Base-by-base conservation (phyloP, 306 rosid genomes). In the Dryas drummondii region DNA sequence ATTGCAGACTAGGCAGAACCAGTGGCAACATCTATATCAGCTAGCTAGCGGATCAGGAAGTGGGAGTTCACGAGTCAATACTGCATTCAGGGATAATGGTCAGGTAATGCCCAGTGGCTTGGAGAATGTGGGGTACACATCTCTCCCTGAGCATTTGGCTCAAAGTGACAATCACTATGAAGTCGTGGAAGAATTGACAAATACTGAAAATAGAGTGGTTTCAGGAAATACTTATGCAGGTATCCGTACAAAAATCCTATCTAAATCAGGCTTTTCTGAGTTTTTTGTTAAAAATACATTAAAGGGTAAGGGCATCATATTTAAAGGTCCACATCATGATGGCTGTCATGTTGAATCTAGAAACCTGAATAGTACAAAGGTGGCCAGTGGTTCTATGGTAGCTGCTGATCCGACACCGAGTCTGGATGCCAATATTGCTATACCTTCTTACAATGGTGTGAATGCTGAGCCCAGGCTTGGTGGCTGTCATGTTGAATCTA, bases 191-290 rank as follows among this genome's bases (percentile, higher is more conserved):
- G 88, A 86, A 74, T 71, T 82, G 79, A 77, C 63, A 64, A 81
- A 44, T 78, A 64, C 79, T 57, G 89, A 83, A 73, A 87, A 77
- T 68, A 85, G 80, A 84, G 90, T 79, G 78, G 83, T 49, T 64
- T 71, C 67, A 3, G 77, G 84, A 17, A 83, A 82, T 78, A 45
- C 78, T 75, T 88, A 50, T 49, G 86, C 87, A 69, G 87, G 88
- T 57, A 81, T 88, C 53, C 88, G 91, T 81, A 94, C 97, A 53
- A 94, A 91, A 84, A 88, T 91, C 15, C 73, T 91, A 77, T 91
- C 97, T 45, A 90, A 88, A 81, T 87, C 97, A 9, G 94, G 97
- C n/a, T 93, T 90, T 82, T 86, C 97, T 50, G 94, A 94, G 78
- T 88, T 77, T 83, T 90, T 90, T 80, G 85, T 90, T 45, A 94